phyloP scores from a whole-genome alignment of 495 filamentous ascomycete genomes.

The Lasiosphaeria miniovina region DNA sequence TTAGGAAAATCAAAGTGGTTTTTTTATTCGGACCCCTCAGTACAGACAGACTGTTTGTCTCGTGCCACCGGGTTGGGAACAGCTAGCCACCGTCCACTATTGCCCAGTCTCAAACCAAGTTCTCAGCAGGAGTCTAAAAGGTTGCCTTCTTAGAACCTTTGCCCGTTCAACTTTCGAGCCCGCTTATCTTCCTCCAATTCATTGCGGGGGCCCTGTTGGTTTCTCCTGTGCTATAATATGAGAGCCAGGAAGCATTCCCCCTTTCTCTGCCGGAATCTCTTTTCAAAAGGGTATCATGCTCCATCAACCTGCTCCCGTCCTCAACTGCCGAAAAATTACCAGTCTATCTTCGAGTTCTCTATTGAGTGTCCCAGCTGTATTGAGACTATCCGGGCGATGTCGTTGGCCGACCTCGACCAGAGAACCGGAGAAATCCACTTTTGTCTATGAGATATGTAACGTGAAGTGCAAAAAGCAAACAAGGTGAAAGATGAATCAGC shows the following conservation, averaged over 20 bases:
- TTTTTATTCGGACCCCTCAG: constrained; percentile 40
- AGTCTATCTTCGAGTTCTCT: constrained; percentile 38
- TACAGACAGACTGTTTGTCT: constrained; percentile 24
- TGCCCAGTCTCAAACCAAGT: constrained; percentile 21
- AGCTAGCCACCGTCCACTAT: constrained; percentile 12
- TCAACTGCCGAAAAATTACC: constrained; percentile 46
- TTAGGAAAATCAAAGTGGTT: constrained; percentile 22
- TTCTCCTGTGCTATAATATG: constrained; percentile 25
- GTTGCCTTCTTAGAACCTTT: background rate
- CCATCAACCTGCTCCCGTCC: constrained; percentile 27
- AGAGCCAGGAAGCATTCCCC: constrained; percentile 29
- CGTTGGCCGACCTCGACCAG: constrained; percentile 35
- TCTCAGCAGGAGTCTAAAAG: constrained; percentile 21
- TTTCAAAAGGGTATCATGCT: constrained; percentile 42
- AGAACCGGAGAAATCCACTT: constrained; percentile 56
- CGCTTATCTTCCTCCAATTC: constrained; percentile 16
- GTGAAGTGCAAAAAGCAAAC: constrained; percentile 31
- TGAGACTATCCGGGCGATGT: constrained; percentile 26
- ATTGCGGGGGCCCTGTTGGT: constrained; percentile 16
- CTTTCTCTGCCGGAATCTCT: constrained; percentile 20
- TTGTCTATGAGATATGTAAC: constrained; percentile 54
- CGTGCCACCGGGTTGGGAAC: constrained; percentile 22
- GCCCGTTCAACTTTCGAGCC: constrained; percentile 7
- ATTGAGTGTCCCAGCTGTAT: constrained; percentile 23
- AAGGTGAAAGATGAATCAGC: constrained; percentile 15